Conservation (phyloP, 148 eudicot genomes). For the Chenopodium suecicum region DNA sequence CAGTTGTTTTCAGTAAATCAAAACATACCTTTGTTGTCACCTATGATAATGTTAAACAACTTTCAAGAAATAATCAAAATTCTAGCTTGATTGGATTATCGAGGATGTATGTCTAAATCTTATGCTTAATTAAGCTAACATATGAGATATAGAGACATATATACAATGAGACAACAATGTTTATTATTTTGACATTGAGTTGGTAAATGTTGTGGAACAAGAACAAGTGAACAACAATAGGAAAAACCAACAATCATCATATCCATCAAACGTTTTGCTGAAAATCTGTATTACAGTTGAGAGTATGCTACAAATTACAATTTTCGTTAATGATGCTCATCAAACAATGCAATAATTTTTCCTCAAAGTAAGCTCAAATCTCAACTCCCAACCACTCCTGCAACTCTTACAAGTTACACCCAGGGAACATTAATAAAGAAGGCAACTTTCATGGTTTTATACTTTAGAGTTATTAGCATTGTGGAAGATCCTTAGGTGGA, state of each 20-base stretch:
- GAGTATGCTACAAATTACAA: background rate
- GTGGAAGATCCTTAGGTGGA: slow-evolving; percentile 55
- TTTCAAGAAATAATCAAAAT: too few relatives aligned
- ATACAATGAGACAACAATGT: too few relatives aligned
- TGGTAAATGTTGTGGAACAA: too few relatives aligned
- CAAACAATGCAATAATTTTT: background rate
- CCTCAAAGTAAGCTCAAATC: slow-evolving; percentile 5
- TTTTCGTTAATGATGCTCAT: slow-evolving; percentile 4
- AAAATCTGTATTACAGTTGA: background rate
- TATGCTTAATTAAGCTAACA: too few relatives aligned
- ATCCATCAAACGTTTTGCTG: background rate
- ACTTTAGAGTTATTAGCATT: slow-evolving; percentile 24
- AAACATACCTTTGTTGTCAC: too few relatives aligned
- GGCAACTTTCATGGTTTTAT: background rate
- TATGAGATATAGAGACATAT: too few relatives aligned
- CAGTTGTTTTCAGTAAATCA: too few relatives aligned
- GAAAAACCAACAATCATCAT: background rate
- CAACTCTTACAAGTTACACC: slow-evolving; percentile 32
- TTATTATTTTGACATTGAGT: background rate
- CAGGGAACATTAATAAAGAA: slow-evolving; percentile 4
- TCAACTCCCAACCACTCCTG: slow-evolving; percentile 16
- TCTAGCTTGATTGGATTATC: too few relatives aligned
- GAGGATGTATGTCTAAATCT: too few relatives aligned
- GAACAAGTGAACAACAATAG: background rate
- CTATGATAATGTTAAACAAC: too few relatives aligned